Evolutionary conservation across 345 rosid species (phyloP).

Genomic region (Aethionema arabicum): DNA sequence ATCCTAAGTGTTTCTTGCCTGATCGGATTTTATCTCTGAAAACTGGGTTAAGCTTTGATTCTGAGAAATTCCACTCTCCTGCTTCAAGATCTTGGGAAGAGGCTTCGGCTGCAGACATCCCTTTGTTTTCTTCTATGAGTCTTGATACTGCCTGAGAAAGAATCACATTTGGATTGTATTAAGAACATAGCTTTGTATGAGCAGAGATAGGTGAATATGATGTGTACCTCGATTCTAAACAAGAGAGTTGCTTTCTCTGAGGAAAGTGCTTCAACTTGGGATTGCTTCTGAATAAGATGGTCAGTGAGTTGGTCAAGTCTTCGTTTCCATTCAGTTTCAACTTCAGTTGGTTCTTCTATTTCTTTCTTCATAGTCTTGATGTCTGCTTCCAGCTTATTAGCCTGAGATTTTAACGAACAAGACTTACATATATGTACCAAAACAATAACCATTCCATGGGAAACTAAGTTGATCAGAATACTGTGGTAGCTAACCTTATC

Average conservation of each 20-base stretch:
- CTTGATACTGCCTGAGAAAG: constrained; percentile 67
- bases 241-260: constrained; percentile 84
- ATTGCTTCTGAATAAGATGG: constrained; percentile 96
- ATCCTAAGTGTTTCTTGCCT: constrained; percentile 70
- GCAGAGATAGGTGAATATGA: constrained; percentile 14
- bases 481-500: constrained; percentile 59
- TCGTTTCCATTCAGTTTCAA: constrained; percentile 77
- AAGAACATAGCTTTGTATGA: constrained; percentile 10
- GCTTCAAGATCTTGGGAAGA: constrained; percentile 63
- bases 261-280: constrained; percentile 93
- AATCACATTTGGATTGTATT: constrained; percentile 11
- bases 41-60: constrained; percentile 52
- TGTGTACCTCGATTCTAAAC: constrained; percentile 83
- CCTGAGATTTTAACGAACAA: constrained; percentile 42
- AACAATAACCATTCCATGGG: constrained; percentile 2
- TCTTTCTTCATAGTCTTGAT: constrained; percentile 73
- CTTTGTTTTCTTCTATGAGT: constrained; percentile 66
- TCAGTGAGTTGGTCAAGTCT: constrained; percentile 92
- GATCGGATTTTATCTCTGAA: constrained; percentile 62
- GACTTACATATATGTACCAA: neutral
- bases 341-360: constrained; percentile 85
- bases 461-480: constrained; percentile 18
- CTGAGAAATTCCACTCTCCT: constrained; percentile 54
- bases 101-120: constrained; percentile 32
- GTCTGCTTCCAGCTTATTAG: constrained; percentile 56